Base-by-base conservation (phyloP, 345 rosid species). In the Euphorbia pulcherrima region DNA sequence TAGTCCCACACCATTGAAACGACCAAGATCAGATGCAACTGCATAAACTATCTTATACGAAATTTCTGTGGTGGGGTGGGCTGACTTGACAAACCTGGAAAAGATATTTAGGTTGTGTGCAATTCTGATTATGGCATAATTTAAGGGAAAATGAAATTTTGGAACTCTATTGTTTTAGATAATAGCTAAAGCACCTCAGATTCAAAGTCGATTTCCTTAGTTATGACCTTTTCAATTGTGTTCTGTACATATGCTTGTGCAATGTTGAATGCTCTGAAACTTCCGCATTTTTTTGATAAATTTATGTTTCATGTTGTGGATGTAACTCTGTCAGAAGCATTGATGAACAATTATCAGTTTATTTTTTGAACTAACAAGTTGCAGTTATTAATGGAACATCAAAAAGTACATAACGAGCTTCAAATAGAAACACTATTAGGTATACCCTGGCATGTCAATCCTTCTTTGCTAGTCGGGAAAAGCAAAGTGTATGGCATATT, bases 21-120 rank as follows among this genome's bases (percentile, higher is more conserved):
- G 84, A 12, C 70, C 68, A 17, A 79, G 83, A 74, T 70, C 64
- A 63, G 81, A 79, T 70, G 77, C 79, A 61, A 69, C 35, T 65
- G 59, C 67, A 41, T 26, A 1, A 29, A 54, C 46, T 50, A 44
- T 20, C 12, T 59, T 54, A 23, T 30, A 44, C 26, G 23, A 53
- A 53, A 41, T 62, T 26, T n/a, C 52, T 29, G 51, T 29, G 20
- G 41, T 48, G 23, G 24, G 10, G n/a, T 68, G 23, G 41, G 40
- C 23, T 60, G 68, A 52, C 28, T 16, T 35, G 40, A 57, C 41
- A 39, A 33, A 29, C 61, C 8, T 28, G 27, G 24, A 59, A 13
- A 33, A 11, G 27, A 20, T 35, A 14, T 16, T 20, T 40, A 21
- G 59, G 28, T 10, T 37, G 23, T 53, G 27, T 24, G 60, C 33